phyloP scores from a whole-genome alignment of 2,329 filamentous ascomycete genomes.

The Penicillium expansum region DNA sequence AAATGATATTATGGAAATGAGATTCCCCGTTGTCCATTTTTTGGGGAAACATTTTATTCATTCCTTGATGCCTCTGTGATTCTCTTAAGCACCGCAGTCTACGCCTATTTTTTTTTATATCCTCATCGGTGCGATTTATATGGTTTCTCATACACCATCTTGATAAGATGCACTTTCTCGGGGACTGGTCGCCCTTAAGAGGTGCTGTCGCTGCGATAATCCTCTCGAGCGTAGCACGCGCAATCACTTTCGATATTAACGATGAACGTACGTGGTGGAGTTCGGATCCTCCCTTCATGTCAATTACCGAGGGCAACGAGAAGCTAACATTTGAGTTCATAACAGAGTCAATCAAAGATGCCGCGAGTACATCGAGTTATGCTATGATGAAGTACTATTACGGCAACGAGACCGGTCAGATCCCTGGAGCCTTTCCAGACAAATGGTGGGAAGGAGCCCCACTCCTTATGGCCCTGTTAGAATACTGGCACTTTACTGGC shows the following conservation, averaged over 20 bases:
- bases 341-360: constrained; percentile 15
- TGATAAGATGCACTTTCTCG: constrained; percentile 11
- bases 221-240: constrained; percentile 4
- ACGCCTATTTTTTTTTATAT: background rate
- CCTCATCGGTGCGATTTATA: background rate
- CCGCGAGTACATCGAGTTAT: constrained; percentile 8
- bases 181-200: background rate
- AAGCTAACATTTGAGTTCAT: background rate
- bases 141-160: background rate
- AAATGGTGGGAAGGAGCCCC: constrained; percentile 17
- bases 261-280: constrained; percentile 23
- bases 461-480: constrained; percentile 10
- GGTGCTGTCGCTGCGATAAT: constrained; percentile 5
- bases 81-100: background rate
- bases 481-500: constrained; percentile 16
- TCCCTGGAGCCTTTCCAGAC: constrained; percentile 14
- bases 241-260: constrained; percentile 29
- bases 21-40: background rate
- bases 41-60: background rate
- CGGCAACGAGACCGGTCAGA: constrained; percentile 12
- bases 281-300: background rate
- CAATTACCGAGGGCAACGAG: background rate
- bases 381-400: constrained; percentile 14
- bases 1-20: background rate
- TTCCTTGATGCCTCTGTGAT: background rate